Evolutionary conservation across 2,329 filamentous ascomycete species (phyloP).

Genomic region (Calycina herbarum): DNA sequence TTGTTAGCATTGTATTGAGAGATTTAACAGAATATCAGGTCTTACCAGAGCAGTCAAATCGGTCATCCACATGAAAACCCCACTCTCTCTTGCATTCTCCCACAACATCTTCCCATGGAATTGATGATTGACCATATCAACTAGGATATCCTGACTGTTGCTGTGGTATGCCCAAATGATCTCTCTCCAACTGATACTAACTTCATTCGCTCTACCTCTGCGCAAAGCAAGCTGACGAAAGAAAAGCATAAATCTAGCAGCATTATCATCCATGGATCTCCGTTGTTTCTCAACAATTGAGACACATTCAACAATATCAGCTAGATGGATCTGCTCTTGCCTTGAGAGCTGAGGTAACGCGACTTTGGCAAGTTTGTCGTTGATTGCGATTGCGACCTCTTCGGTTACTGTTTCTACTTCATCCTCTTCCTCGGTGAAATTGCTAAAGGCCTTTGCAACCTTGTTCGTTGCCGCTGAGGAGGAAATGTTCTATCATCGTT

Average conservation of each 20-base stretch:
- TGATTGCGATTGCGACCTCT: conserved; percentile 66
- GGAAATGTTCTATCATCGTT: conserved; percentile 21
- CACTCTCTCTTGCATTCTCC: conserved; percentile 81
- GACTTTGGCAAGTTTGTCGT: conserved; percentile 72
- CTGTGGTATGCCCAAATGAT: conserved; percentile 87
- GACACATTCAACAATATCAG: conserved; percentile 81
- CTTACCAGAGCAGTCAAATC: conserved; percentile 75
- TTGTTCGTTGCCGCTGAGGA: conserved; percentile 26
- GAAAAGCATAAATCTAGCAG: conserved; percentile 82
- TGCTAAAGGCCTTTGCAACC: conserved; percentile 45
- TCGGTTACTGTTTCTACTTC: conserved; percentile 69
- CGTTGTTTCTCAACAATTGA: conserved; percentile 83
- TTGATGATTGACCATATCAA: conserved; percentile 78
- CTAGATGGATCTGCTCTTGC: conserved; percentile 82
- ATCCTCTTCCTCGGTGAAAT: conserved; percentile 50
- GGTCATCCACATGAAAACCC: conserved; percentile 92
- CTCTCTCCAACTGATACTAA: conserved; percentile 72
- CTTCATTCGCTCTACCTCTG: conserved; percentile 62
- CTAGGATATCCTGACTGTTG: conserved; percentile 82
- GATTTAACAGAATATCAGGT: conserved; percentile 19
- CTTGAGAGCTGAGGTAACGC: conserved; percentile 79
- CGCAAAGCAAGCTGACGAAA: conserved; percentile 78
- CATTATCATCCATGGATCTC: conserved; percentile 87
- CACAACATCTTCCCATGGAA: conserved; percentile 79
- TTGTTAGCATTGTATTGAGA: conserved; percentile 16